phyloP scores from a whole-genome alignment of 495 filamentous ascomycete species.

The Lasiosphaeria ovina region DNA sequence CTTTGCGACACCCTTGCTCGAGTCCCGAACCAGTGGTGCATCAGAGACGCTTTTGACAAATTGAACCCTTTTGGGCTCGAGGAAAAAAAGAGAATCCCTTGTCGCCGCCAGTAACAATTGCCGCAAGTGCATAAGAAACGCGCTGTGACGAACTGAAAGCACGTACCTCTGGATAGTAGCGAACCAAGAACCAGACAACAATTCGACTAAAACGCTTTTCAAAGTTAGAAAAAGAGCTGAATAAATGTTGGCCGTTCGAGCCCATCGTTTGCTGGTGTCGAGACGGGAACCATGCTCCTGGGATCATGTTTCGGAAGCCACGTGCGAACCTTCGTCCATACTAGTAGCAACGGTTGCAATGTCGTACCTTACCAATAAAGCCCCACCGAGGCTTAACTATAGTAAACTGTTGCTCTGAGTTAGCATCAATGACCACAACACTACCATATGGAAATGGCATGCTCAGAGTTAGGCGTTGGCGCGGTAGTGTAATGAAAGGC shows the following conservation, averaged over 20 bases:
- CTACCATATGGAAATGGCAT: too few species aligned
- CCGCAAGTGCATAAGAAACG: neutral
- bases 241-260: neutral
- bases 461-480: too few species aligned
- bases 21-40: conserved; percentile 25
- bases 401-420: too few species aligned
- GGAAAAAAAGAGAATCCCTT: neutral
- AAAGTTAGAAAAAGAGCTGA: neutral
- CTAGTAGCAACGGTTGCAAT: conserved; percentile 2
- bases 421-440: too few species aligned
- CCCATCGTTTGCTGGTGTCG: neutral
- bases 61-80: neutral
- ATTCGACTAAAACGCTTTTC: neutral
- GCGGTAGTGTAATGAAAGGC: too few species aligned
- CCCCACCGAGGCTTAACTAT: too few species aligned
- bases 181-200: too few species aligned
- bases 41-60: conserved; percentile 9
- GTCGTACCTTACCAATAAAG: conserved; percentile 6
- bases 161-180: conserved; percentile 5
- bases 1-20: conserved; percentile 24
- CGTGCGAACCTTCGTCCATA: neutral
- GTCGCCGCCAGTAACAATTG: neutral
- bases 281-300: conserved; percentile 5
- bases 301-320: neutral
- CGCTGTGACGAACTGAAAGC: neutral